Percentiles rank a stretch among this genome's conserved stretches.
phyloP scores from a whole-genome alignment of 345 rosid species.

The Microcos paniculata region DNA sequence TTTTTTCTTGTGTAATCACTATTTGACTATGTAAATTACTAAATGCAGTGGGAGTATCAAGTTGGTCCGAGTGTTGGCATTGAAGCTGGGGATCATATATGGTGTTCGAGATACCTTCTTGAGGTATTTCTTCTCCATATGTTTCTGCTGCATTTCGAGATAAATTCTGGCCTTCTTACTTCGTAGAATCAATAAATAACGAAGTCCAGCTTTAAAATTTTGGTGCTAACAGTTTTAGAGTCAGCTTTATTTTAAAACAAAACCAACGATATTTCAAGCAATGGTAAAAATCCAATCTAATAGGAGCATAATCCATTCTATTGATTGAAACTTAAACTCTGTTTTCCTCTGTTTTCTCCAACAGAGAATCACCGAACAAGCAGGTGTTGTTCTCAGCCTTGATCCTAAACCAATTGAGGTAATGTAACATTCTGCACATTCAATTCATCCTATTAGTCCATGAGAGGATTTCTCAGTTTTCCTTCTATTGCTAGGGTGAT shows the following conservation, averaged over 20 bases:
- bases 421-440: background rate
- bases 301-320: background rate
- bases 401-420: conserved; percentile 98
- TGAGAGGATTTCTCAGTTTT: background rate
- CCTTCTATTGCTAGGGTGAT: conserved; percentile 58
- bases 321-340: no score
- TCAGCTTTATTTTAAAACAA: background rate
- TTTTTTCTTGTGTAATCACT: background rate
- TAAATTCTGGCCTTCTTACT: background rate
- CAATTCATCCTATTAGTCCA: background rate
- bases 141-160: background rate
- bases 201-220: background rate
- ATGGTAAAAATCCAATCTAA: background rate
- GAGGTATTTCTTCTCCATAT: conserved; percentile 50
- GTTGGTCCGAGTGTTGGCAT: conserved; percentile 98
- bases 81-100: conserved; percentile 91
- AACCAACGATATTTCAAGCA: no score
- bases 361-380: conserved; percentile 98
- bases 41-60: conserved; percentile 91
- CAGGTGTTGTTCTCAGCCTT: conserved; percentile 85
- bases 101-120: conserved; percentile 96
- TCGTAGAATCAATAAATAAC: background rate
- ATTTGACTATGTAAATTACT: conserved; percentile 13
- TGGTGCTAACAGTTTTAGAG: no score
- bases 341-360: background rate